These are phyloP conservation scores for Rehmannia glutinosa DNA, from an alignment of 257 asterid species.

Conservation along the genomic window DNA sequence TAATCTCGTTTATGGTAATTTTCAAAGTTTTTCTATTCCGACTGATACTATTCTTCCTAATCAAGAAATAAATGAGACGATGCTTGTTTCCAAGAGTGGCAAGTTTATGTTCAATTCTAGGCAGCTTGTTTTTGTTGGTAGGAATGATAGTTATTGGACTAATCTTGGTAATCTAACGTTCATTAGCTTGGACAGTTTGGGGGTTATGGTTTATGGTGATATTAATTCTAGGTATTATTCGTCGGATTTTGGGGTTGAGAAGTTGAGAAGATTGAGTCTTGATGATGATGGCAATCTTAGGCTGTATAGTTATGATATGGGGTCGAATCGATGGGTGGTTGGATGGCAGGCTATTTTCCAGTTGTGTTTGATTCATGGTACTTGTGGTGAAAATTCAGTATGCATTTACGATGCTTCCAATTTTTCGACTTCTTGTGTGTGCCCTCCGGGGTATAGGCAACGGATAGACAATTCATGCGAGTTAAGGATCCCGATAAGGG, in stretches of 20 bases:
- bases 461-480: slow-evolving; percentile 32
- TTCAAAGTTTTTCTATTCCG: slow-evolving; percentile 56
- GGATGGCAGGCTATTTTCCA: slow-evolving; percentile 66
- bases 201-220: slow-evolving; percentile 33
- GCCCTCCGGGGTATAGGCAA: slow-evolving; percentile 71
- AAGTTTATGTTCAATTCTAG: slow-evolving; percentile 46
- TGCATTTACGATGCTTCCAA: slow-evolving; percentile 51
- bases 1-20: slow-evolving; percentile 48
- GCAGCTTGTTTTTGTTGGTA: slow-evolving; percentile 30
- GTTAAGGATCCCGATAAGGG: slow-evolving; percentile 31
- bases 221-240: slow-evolving; percentile 20
- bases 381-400: slow-evolving; percentile 61
- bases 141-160: slow-evolving; percentile 45
- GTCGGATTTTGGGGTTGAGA: slow-evolving; percentile 46
- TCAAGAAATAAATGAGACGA: slow-evolving; percentile 44
- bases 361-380: slow-evolving; percentile 52
- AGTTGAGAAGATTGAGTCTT: slow-evolving; percentile 53
- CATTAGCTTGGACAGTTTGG: slow-evolving; percentile 33
- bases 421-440: slow-evolving; percentile 50
- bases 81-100: slow-evolving; percentile 37
- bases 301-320: slow-evolving; percentile 50
- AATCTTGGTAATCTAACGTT: slow-evolving; percentile 16
- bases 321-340: slow-evolving; percentile 37
- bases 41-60: slow-evolving; percentile 59
- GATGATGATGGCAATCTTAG: slow-evolving; percentile 74